Conservation (phyloP, 2,329 filamentous ascomycete species). For the Trichoderma brevicompactum region DNA sequence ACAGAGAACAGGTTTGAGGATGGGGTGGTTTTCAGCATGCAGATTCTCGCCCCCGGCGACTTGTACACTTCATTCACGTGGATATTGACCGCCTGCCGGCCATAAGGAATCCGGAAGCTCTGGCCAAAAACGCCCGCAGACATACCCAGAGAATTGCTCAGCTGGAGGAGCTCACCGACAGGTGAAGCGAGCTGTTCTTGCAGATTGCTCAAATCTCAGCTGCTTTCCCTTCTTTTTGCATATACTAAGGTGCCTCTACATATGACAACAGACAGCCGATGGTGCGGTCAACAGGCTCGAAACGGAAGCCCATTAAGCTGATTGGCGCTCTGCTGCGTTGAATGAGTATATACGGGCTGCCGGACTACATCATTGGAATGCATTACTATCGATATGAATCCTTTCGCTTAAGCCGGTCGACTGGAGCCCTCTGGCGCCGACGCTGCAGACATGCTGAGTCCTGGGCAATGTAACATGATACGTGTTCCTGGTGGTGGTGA, state of each 20-base stretch:
- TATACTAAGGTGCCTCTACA: not conserved
- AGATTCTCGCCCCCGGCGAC: not conserved
- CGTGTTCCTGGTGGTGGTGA: conserved; percentile 21
- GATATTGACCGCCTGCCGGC: not conserved
- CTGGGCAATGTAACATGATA: conserved; percentile 23
- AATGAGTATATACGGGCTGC: not conserved
- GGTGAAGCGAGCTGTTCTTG: not conserved
- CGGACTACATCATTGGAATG: not conserved
- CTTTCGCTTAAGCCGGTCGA: not conserved
- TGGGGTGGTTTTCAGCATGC: not conserved
- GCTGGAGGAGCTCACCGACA: not conserved
- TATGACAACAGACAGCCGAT: not conserved
- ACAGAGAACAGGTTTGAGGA: not conserved
- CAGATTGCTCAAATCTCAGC: conserved; percentile 13
- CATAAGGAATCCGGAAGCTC: not conserved
- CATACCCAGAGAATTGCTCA: not conserved
- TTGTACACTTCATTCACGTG: not conserved
- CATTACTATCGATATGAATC: not conserved
- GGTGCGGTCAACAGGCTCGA: not conserved
- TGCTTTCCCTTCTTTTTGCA: not conserved
- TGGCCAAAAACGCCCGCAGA: not conserved
- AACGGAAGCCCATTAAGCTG: not conserved
- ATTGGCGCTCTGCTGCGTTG: conserved; percentile 7
- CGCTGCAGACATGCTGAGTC: conserved; percentile 3
- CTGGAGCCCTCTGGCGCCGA: not conserved